phyloP scores from a whole-genome alignment of 352 stramenopile species.

The Phytophthora pseudosyringae region DNA sequence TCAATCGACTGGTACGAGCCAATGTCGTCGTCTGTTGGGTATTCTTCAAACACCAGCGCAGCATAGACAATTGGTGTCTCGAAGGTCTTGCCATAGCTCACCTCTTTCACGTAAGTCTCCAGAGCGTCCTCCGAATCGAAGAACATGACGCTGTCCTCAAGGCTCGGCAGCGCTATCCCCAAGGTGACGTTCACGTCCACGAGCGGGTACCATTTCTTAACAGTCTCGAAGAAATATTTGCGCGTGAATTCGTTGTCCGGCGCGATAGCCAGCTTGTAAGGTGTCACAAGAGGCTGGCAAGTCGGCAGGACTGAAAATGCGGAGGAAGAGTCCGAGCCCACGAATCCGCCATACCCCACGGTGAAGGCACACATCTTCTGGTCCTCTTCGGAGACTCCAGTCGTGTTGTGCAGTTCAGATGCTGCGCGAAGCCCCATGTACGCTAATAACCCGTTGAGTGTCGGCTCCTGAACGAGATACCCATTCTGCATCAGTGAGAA shows the following conservation, averaged over 20 bases:
- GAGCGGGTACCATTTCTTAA: constrained; percentile 62
- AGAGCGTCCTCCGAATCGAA: constrained; percentile 54
- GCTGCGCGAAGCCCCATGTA: constrained; percentile 45
- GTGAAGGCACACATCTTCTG: constrained; percentile 27
- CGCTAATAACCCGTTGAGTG: constrained; percentile 59
- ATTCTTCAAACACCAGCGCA: constrained; percentile 67
- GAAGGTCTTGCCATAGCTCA: constrained; percentile 55
- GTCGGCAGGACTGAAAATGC: constrained; percentile 38
- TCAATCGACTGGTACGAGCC: constrained; percentile 57
- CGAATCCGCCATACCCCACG: constrained; percentile 41
- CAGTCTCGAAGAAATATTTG: constrained; percentile 65
- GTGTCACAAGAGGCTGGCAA: constrained; percentile 41
- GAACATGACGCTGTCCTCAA: constrained; percentile 70
- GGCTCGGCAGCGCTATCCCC: constrained; percentile 46
- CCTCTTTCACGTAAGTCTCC: constrained; percentile 48
- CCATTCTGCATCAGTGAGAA: constrained; percentile 40
- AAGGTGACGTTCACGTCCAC: constrained; percentile 24
- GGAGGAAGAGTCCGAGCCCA: constrained; percentile 46
- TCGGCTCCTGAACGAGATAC: constrained; percentile 58
- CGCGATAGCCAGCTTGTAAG: constrained; percentile 61
- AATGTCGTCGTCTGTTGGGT: constrained; percentile 46
- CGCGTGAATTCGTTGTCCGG: constrained; percentile 67
- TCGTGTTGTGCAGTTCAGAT: constrained; percentile 40
- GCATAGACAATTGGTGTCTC: constrained; percentile 57
- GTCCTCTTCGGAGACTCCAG: constrained; percentile 8